Base-by-base conservation (phyloP, 2,329 filamentous ascomycete genomes). In the Macrophomina pseudophaseolina region DNA sequence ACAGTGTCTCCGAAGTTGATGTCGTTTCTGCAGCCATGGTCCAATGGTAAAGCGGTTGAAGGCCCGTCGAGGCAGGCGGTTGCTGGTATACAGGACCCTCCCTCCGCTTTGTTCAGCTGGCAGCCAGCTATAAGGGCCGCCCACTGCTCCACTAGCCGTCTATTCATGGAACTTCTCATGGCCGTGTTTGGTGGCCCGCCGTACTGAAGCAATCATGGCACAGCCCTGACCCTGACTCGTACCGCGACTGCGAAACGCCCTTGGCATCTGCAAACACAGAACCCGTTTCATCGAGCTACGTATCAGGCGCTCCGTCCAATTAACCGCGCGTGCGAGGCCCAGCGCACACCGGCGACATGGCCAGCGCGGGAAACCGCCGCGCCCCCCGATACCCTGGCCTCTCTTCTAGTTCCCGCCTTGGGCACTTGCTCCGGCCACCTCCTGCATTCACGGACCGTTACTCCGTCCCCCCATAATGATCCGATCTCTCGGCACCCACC, bases 391-490 rank as follows among this genome's bases (percentile, higher is more conserved):
- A 30, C 54, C 35, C 35, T 35, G 52, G 40, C 11, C 40, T 33
- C 30, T 35, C 56, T 32, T 33, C 12, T 38, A 14, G 32, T 33
- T 54, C 33, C 52, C 32, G 35, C 35, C 38, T 42, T 58, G 54
- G 35, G 38, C 38, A 44, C 23, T 46, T 23, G 40, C 40, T 59
- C 28, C 40, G 38, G 28, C 38, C 38, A 12, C 2, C 23, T 12
- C 38, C 53, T 46, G 38, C 54, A 44, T 30, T 23, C 56, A 40
- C 42, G 56, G 56, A 60, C 56, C 42, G 56, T 40, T 18, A 48
- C 56, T 60, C 56, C 56, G 42, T 28, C 40, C 52, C 52, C 52
- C 9, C 11, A 16, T 14, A 28, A 48, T 48, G 56, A 60, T 33
- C 28, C 56, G 16, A 33, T 60, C 56, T 46, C 40, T 35, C 56